These are phyloP conservation scores for Saccharomyces mikatae DNA, from an alignment of 805 yeast species.

Conservation along the genomic window DNA sequence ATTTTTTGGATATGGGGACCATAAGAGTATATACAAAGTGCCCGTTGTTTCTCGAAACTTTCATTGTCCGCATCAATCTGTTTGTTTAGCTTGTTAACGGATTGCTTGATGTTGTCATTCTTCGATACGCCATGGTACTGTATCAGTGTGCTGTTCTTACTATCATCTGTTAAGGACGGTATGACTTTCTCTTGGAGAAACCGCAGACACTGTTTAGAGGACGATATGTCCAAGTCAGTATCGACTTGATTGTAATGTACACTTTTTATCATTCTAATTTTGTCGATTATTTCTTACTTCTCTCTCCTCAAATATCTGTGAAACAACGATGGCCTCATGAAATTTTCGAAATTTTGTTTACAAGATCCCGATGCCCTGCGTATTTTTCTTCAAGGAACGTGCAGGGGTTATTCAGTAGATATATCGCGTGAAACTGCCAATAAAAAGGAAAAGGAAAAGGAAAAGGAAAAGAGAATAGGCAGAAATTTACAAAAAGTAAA, in stretches of 20 bases:
- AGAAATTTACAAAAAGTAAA: background rate
- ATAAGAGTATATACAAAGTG: conserved; percentile 12
- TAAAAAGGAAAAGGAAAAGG: background rate
- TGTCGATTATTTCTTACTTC: background rate
- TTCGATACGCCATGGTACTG: conserved; percentile 4
- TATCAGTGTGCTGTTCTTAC: background rate
- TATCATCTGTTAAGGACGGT: background rate
- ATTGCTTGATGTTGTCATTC: conserved; percentile 16
- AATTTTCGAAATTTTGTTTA: background rate
- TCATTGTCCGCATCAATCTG: background rate
- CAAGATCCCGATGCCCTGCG: background rate
- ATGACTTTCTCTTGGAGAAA: background rate
- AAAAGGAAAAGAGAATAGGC: background rate
- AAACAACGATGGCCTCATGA: background rate
- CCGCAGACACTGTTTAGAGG: background rate
- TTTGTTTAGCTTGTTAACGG: conserved; percentile 8
- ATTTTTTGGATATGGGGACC: conserved; percentile 23
- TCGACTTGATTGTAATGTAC: conserved; percentile 6
- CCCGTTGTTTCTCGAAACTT: background rate
- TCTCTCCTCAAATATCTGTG: background rate
- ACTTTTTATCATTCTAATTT: background rate
- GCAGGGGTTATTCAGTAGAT: background rate
- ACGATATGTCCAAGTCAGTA: background rate
- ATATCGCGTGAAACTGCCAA: background rate
- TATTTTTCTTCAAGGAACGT: background rate